These are phyloP conservation scores for Chalaropsis thielavioides DNA, from an alignment of 2,329 filamentous ascomycete genomes.

Conservation along the genomic window DNA sequence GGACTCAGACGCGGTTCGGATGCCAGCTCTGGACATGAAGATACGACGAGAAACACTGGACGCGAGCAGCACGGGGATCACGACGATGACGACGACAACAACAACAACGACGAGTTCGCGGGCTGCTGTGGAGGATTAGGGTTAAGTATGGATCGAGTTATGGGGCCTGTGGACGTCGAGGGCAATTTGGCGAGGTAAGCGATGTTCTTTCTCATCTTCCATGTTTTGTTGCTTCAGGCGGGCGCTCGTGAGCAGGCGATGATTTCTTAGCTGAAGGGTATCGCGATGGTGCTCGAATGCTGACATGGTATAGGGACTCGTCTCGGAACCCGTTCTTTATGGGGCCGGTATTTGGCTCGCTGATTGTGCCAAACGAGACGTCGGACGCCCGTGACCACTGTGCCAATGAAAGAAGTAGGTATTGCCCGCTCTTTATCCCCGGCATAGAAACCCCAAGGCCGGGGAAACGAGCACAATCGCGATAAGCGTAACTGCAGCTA, in stretches of 20 bases:
- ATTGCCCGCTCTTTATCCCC: background rate
- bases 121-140: background rate
- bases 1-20: background rate
- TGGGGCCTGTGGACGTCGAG: conserved; percentile 11
- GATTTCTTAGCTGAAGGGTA: too few species aligned
- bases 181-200: conserved; percentile 4
- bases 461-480: background rate
- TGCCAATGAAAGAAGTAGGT: conserved; percentile 57
- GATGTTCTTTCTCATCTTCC: background rate
- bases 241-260: too few species aligned
- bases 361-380: conserved; percentile 60
- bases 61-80: background rate
- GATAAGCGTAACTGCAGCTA: background rate
- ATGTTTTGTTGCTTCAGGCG: background rate
- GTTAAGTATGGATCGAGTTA: background rate
- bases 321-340: conserved; percentile 33
- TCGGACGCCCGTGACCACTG: conserved; percentile 67
- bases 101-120: background rate
- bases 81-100: too few species aligned
- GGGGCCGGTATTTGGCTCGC: conserved; percentile 48
- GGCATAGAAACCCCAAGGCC: background rate
- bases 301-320: background rate
- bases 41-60: background rate
- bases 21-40: background rate
- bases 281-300: background rate